Conservation (phyloP, 2,329 filamentous ascomycete species). For the Sordariomycetes sp. region DNA sequence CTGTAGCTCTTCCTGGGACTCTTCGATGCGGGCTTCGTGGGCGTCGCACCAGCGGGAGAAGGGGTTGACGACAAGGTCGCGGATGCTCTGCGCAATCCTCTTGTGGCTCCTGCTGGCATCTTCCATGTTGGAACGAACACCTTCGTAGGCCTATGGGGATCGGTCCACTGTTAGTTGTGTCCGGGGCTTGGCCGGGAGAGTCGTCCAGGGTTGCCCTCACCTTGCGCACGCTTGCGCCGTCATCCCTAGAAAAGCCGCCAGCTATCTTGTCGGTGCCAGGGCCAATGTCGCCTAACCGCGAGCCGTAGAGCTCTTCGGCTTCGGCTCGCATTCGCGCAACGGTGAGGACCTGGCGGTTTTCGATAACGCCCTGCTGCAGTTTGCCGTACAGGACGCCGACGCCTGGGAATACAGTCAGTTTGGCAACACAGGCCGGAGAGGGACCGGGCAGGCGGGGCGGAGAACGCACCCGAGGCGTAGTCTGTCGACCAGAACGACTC, state of each 20-base stretch:
- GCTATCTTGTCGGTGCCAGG: slow-evolving; percentile 70
- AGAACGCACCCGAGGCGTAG: slow-evolving; percentile 74
- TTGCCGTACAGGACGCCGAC: slow-evolving; percentile 92
- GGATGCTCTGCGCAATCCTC: slow-evolving; percentile 93
- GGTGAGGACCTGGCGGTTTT: slow-evolving; percentile 89
- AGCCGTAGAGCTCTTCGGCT: slow-evolving; percentile 82
- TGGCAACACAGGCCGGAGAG: neutral
- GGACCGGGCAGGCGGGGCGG: neutral
- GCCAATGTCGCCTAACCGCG: slow-evolving; percentile 70
- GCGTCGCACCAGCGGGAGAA: slow-evolving; percentile 95
- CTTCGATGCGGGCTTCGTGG: slow-evolving; percentile 81
- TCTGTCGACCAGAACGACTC: slow-evolving; percentile 97
- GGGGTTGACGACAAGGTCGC: slow-evolving; percentile 87
- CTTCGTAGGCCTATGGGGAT: slow-evolving; percentile 81
- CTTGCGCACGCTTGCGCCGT: slow-evolving; percentile 93
- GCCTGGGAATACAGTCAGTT: slow-evolving; percentile 31
- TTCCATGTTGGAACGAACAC: slow-evolving; percentile 84
- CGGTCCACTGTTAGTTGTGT: neutral
- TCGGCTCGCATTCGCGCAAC: slow-evolving; percentile 91
- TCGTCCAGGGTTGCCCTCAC: slow-evolving; percentile 31
- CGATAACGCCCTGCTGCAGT: slow-evolving; percentile 88
- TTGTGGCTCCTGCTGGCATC: slow-evolving; percentile 82
- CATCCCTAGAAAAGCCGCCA: slow-evolving; percentile 80
- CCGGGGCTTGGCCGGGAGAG: neutral
- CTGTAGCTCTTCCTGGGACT: slow-evolving; percentile 91